phyloP scores from a whole-genome alignment of 2,329 filamentous ascomycete genomes.

The Ophiostoma perfectum region DNA sequence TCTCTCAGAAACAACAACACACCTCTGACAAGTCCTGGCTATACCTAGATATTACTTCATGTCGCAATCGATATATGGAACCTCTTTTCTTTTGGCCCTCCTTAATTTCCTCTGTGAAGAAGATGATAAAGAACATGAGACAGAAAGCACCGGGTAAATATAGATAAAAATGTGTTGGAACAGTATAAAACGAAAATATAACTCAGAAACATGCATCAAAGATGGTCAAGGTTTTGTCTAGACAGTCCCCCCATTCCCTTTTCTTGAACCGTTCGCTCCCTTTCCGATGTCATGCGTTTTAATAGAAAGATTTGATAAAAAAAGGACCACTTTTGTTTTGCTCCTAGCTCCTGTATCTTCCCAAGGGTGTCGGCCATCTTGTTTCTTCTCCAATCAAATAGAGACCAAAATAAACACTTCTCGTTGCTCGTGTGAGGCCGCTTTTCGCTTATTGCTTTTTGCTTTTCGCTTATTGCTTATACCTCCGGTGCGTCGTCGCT shows the following conservation, averaged over 20 bases:
- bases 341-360: neutral
- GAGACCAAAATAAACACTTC: no score
- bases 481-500: constrained; percentile 70
- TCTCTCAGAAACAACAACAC: no score
- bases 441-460: neutral
- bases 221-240: constrained; percentile 21
- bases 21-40: no score
- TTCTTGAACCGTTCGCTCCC: constrained; percentile 9
- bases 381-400: neutral
- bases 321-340: constrained; percentile 13
- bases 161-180: neutral
- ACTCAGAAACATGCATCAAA: constrained; percentile 11
- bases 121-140: neutral
- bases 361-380: neutral
- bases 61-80: no score
- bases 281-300: constrained; percentile 12
- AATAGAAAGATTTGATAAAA: constrained; percentile 7
- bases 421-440: neutral
- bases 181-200: constrained; percentile 10
- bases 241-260: constrained; percentile 15
- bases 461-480: constrained; percentile 29
- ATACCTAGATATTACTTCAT: no score
- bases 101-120: neutral
- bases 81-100: neutral
- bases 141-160: neutral